phyloP scores from a whole-genome alignment of 129 eudicot genomes.

The Oenanthe sinensis region DNA sequence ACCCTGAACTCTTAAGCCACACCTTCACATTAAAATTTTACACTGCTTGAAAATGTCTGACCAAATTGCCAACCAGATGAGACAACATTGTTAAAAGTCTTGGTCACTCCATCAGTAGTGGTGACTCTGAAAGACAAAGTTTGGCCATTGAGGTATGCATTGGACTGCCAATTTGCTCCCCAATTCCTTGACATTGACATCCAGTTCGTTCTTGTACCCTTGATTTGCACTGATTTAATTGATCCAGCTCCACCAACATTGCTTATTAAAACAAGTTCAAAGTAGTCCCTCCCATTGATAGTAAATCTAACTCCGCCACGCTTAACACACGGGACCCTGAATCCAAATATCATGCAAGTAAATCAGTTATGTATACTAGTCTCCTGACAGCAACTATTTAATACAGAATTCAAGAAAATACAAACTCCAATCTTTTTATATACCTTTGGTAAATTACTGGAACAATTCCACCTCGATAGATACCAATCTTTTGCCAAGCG shows the following conservation, averaged over 20 bases:
- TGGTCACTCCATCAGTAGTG: slow-evolving; percentile 64
- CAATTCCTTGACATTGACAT: slow-evolving; percentile 66
- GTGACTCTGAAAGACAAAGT: slow-evolving; percentile 75
- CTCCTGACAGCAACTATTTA: background rate
- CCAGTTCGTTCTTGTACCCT: slow-evolving; percentile 66
- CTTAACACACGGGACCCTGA: slow-evolving; percentile 73
- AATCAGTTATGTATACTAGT: background rate
- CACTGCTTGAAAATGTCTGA: slow-evolving; percentile 49
- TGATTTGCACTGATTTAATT: slow-evolving; percentile 45
- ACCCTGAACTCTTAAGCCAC: slow-evolving; percentile 26
- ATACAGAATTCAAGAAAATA: background rate
- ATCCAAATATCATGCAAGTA: background rate
- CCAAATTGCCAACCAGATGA: slow-evolving; percentile 69
- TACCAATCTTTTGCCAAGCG: slow-evolving; percentile 88
- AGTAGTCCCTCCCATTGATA: slow-evolving; percentile 62
- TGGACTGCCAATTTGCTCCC: slow-evolving; percentile 93
- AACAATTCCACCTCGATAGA: slow-evolving; percentile 68
- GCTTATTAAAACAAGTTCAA: slow-evolving; percentile 66
- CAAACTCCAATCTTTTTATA: background rate
- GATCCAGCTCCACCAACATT: slow-evolving; percentile 61
- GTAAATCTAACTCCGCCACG: slow-evolving; percentile 86
- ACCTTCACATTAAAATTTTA: slow-evolving; percentile 37
- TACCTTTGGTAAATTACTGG: slow-evolving; percentile 73
- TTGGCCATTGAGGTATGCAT: slow-evolving; percentile 57
- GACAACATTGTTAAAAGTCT: slow-evolving; percentile 40